Percentiles rank a stretch among this genome's conserved stretches.
Conservation (phyloP, 2,329 filamentous ascomycete genomes). For the Cladosporium sp. region DNA sequence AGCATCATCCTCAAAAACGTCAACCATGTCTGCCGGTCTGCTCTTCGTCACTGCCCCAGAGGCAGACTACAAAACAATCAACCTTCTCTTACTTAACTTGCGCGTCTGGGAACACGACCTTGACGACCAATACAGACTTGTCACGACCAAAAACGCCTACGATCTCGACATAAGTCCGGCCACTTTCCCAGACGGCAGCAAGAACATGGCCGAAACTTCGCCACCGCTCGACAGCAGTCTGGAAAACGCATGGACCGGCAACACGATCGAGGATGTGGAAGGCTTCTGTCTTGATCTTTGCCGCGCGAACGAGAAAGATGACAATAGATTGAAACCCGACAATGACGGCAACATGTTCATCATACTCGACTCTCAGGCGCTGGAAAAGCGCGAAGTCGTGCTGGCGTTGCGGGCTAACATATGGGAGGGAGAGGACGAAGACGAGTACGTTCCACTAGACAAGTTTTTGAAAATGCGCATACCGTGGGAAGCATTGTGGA, state of each 20-base stretch:
- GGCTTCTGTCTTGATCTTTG: constrained; percentile 10
- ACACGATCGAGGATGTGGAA: constrained; percentile 15
- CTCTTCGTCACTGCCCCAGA: constrained; percentile 18
- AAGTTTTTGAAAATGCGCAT: constrained; percentile 15
- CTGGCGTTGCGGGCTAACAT: not conserved
- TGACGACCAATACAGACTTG: constrained; percentile 8
- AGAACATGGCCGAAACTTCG: not conserved
- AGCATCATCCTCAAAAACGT: no score
- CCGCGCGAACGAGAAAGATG: no score
- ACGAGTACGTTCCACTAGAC: not conserved
- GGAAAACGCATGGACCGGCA: constrained; percentile 15
- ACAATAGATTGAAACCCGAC: no score
- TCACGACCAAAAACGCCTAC: constrained; percentile 14
- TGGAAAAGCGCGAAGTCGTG: constrained; percentile 10
- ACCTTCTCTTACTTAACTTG: constrained; percentile 16
- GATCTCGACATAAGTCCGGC: constrained; percentile 1
- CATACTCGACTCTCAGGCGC: not conserved
- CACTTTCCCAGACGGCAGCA: not conserved
- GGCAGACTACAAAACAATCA: constrained; percentile 16
- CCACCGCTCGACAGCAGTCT: constrained; percentile 5
- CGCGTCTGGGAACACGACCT: constrained; percentile 13
- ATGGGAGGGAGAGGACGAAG: constrained; percentile 6
- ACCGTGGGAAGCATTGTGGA: constrained; percentile 14
- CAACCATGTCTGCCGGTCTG: not conserved
- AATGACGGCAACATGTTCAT: not conserved